phyloP scores from a whole-genome alignment of 2,329 filamentous ascomycete genomes.

The Helotiales sp. region DNA sequence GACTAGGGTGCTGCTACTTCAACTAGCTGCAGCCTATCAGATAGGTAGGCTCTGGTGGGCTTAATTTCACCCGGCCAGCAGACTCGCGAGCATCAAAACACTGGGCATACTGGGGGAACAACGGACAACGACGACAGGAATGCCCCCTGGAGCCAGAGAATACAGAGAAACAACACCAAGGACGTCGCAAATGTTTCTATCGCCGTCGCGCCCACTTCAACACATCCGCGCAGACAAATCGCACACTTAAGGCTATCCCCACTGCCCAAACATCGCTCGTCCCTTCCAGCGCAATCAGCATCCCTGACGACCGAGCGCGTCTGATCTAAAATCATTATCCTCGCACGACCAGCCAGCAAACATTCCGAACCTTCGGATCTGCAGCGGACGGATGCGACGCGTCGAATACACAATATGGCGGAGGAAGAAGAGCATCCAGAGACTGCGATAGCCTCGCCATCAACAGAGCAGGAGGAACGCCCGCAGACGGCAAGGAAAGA shows the following conservation, averaged over 20 bases:
- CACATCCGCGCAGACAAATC: background rate
- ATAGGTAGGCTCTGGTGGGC: no score
- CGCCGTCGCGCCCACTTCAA: conserved; percentile 5
- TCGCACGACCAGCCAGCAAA: background rate
- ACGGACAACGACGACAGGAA: conserved; percentile 3
- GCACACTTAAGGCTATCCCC: conserved; percentile 7
- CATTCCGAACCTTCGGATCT: background rate
- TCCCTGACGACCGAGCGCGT: conserved; percentile 30
- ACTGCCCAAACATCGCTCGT: conserved; percentile 11
- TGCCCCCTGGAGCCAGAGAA: conserved; percentile 6
- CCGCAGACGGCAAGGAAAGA: conserved; percentile 39
- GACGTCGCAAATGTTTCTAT: conserved; percentile 4
- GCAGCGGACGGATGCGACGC: conserved; percentile 37
- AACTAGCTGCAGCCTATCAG: background rate
- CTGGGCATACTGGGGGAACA: no score
- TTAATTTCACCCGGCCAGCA: background rate
- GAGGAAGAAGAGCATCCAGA: conserved; percentile 37
- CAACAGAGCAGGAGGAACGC: conserved; percentile 27
- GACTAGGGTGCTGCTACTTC: background rate
- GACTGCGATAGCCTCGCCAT: conserved; percentile 16
- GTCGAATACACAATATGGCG: conserved; percentile 38
- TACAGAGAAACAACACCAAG: conserved; percentile 5
- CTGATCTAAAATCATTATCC: conserved; percentile 13
- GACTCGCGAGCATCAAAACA: conserved; percentile 17
- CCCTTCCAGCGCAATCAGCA: conserved; percentile 1